A percentile compares a stretch with the other conserved stretches of the same genome.
Evolutionary conservation across 1,284 basidiomycete species (phyloP).

Genomic region (Amylostereum areolatum): DNA sequence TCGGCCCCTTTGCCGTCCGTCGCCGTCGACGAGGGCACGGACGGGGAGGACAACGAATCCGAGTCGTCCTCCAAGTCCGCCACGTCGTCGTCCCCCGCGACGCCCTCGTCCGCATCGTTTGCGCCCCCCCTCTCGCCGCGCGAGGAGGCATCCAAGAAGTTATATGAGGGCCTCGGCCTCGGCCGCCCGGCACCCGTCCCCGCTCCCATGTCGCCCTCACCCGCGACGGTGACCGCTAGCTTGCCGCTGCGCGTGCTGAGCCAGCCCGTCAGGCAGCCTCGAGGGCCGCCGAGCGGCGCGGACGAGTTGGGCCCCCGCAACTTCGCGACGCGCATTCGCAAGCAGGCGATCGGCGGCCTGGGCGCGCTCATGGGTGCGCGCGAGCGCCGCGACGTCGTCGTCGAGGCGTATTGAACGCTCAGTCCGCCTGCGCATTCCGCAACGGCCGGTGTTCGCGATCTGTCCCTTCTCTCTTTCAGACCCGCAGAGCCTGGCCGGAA

Average conservation of each 20-base stretch:
- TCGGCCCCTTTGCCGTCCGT: constrained; percentile 50
- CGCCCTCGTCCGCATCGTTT: constrained; percentile 63
- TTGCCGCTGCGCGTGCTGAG: constrained; percentile 50
- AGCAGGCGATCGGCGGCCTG: constrained; percentile 74
- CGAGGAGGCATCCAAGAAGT: constrained; percentile 75
- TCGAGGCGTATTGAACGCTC: constrained; percentile 47
- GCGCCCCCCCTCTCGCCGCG: constrained; percentile 61
- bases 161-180: constrained; percentile 78
- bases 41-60: constrained; percentile 49
- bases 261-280: constrained; percentile 75
- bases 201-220: constrained; percentile 10
- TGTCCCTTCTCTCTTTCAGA: no score
- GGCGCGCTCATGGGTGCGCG: constrained; percentile 70
- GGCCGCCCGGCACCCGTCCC: constrained; percentile 49
- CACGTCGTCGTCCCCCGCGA: constrained; percentile 52
- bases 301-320: constrained; percentile 87
- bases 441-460: no score
- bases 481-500: no score
- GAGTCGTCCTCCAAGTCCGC: constrained; percentile 43
- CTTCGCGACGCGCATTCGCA: constrained; percentile 76
- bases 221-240: constrained; percentile 19
- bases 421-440: not conserved
- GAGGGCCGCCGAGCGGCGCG: constrained; percentile 78
- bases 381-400: constrained; percentile 55
- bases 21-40: constrained; percentile 50